Percentiles rank a stretch among this genome's conserved stretches.
These are phyloP conservation scores for Spiraea crenata DNA, from an alignment of 331 rosid species.

Conservation along the genomic window DNA sequence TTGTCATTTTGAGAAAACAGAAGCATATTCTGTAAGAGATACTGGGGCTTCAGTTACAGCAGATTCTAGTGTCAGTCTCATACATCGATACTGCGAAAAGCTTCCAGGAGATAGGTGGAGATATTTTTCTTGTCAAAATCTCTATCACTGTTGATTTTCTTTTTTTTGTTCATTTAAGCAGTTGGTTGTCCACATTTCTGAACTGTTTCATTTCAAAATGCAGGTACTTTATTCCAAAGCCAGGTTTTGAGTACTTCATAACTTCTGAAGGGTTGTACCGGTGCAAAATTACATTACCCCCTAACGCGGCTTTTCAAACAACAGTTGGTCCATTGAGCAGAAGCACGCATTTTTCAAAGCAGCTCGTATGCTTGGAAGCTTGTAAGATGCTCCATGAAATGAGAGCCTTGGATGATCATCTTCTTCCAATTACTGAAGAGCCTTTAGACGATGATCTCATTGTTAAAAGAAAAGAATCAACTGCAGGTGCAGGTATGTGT, in stretches of 20 bases:
- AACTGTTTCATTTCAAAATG: conserved; percentile 21
- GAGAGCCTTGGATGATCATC: conserved; percentile 80
- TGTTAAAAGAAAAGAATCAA: conserved; percentile 42
- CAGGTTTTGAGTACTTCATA: conserved; percentile 37
- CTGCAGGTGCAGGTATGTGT: conserved; percentile 66
- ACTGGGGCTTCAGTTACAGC: conserved; percentile 79
- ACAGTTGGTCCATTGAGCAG: conserved; percentile 59
- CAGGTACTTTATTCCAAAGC: conserved; percentile 65
- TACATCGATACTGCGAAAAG: conserved; percentile 64
- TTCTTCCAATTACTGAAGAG: conserved; percentile 54
- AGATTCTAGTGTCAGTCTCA: conserved; percentile 68
- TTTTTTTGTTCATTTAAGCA: conserved; percentile 1
- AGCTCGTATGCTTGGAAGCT: conserved; percentile 86
- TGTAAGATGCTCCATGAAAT: conserved; percentile 79
- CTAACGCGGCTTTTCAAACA: conserved; percentile 68
- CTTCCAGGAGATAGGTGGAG: conserved; percentile 71
- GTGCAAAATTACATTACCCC: conserved; percentile 64
- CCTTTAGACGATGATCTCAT: conserved; percentile 35
- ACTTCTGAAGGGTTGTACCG: conserved; percentile 41
- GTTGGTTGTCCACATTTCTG: neutral
- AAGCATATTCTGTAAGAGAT: conserved; percentile 52
- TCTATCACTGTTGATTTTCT: neutral
- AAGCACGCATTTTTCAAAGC: conserved; percentile 57
- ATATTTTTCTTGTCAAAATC: conserved; percentile 11
- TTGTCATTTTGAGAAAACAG: conserved; percentile 32